These are phyloP conservation scores for Hortaea werneckii DNA, from an alignment of 2,329 filamentous ascomycete genomes.

Conservation along the genomic window DNA sequence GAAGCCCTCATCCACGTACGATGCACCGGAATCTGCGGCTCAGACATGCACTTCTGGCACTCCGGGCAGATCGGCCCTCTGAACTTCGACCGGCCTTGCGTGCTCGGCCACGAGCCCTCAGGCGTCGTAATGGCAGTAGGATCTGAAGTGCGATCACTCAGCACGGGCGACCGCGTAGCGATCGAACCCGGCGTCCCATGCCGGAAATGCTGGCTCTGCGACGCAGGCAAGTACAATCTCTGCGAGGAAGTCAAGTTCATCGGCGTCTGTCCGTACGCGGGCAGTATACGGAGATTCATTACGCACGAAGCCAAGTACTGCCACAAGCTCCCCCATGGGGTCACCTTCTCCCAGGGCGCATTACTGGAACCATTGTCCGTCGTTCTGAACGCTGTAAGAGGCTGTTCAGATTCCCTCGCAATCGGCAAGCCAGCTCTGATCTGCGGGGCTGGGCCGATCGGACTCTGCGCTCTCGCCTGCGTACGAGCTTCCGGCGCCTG, in stretches of 20 bases:
- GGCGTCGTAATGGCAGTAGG: constrained; percentile 52
- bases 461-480: constrained; percentile 47
- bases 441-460: constrained; percentile 55
- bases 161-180: constrained; percentile 61
- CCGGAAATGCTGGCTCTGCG: constrained; percentile 53
- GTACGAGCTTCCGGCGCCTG: constrained; percentile 57
- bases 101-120: constrained; percentile 58
- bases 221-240: constrained; percentile 76
- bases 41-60: constrained; percentile 57
- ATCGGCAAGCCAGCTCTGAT: constrained; percentile 36
- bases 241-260: constrained; percentile 81
- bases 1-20: constrained; percentile 11
- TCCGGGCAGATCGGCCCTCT: constrained; percentile 51
- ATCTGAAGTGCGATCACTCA: constrained; percentile 46
- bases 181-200: constrained; percentile 69
- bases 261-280: constrained; percentile 79
- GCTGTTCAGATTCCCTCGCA: constrained; percentile 4
- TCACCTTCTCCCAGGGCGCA: constrained; percentile 75
- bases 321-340: constrained; percentile 70
- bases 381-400: constrained; percentile 33
- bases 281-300: constrained; percentile 81
- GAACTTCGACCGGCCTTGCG: constrained; percentile 38
- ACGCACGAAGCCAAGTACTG: constrained; percentile 73
- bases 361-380: constrained; percentile 59
- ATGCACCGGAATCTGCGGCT: constrained; percentile 29